Conservation (phyloP, 768 basidiomycete genomes). For the Mycena venus region DNA sequence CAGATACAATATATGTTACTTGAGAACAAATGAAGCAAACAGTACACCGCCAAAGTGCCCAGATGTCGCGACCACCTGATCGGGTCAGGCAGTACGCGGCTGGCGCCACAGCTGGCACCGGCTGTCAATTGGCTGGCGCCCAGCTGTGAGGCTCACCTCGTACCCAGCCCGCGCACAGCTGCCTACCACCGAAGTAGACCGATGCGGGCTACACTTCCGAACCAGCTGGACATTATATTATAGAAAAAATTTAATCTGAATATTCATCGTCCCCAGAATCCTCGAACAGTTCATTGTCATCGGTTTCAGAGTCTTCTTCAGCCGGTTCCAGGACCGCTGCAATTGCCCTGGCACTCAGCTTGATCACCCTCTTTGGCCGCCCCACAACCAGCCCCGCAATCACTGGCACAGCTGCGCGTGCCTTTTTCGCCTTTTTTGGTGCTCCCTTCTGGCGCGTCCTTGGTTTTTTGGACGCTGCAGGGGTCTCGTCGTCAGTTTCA, state of each 20-base stretch:
- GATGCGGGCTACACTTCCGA: neutral
- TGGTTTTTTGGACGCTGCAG: neutral
- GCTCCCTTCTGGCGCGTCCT: neutral
- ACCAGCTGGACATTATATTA: neutral
- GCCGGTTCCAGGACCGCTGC: neutral
- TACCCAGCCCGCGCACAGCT: neutral
- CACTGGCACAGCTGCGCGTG: no score
- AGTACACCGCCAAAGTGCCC: slow-evolving; percentile 9
- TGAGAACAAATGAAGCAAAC: no score
- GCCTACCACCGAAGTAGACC: neutral
- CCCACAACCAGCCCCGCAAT: neutral
- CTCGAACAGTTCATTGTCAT: neutral
- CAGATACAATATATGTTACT: no score
- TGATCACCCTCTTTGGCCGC: neutral
- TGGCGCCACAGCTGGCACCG: neutral
- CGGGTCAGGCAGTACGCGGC: neutral
- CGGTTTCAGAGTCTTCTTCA: neutral
- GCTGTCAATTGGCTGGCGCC: neutral
- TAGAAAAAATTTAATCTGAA: neutral
- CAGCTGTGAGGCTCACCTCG: neutral
- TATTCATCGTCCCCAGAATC: neutral
- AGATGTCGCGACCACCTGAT: neutral
- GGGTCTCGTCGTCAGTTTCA: neutral
- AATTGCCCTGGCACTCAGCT: neutral
- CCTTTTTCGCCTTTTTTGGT: neutral